Conservation (phyloP, 1,284 basidiomycete species). For the Moniliophthora roreri region DNA sequence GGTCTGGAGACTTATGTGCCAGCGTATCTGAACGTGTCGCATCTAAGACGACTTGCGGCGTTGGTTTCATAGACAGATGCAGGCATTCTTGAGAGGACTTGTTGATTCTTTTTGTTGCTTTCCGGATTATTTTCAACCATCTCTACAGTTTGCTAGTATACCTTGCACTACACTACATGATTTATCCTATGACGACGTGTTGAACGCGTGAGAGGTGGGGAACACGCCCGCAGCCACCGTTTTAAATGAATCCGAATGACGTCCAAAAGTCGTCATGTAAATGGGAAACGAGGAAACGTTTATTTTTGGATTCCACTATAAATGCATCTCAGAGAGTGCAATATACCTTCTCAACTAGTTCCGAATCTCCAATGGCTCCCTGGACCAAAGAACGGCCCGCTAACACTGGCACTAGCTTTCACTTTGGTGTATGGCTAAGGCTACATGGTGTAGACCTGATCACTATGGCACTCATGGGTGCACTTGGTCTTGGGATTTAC, state of each 20-base stretch:
- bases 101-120: not conserved
- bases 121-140: slow-evolving; percentile 1
- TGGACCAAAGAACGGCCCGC: not conserved
- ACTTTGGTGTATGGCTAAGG: slow-evolving; percentile 36
- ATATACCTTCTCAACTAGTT: not conserved
- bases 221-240: not conserved
- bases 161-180: not conserved
- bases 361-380: not conserved
- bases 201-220: not conserved
- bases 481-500: slow-evolving; percentile 3
- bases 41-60: slow-evolving; percentile 79
- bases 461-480: slow-evolving; percentile 41
- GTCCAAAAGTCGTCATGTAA: not conserved
- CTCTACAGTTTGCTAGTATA: not conserved
- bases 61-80: slow-evolving; percentile 57
- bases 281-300: too few relatives aligned
- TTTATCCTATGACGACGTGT: not conserved
- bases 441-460: slow-evolving; percentile 45
- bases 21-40: slow-evolving; percentile 83
- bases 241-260: not conserved
- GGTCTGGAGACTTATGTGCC: slow-evolving; percentile 88
- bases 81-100: not conserved
- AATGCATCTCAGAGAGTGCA: too few relatives aligned
- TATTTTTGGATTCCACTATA: too few relatives aligned
- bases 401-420: slow-evolving; percentile 21